Conservation (phyloP, 2,329 filamentous ascomycete genomes). For the Teratosphaeria nubilosa region DNA sequence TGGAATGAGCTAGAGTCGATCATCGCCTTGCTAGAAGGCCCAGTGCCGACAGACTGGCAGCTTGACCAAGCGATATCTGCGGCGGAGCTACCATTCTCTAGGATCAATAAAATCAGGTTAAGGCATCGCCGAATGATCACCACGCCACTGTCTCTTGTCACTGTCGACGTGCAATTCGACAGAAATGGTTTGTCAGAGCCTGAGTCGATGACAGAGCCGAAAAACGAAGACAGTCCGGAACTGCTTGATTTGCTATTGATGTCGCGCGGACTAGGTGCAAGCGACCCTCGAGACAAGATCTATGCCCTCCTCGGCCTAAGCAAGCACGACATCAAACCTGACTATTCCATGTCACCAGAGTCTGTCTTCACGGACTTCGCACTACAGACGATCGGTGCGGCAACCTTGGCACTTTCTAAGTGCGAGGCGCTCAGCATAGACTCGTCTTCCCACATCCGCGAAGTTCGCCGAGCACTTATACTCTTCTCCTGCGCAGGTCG, state of each 20-base stretch:
- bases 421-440: slow-evolving; percentile 3
- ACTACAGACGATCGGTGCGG: slow-evolving; percentile 15
- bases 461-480: slow-evolving; percentile 16
- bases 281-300: slow-evolving; percentile 21
- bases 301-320: slow-evolving; percentile 21
- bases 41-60: slow-evolving; percentile 14
- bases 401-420: slow-evolving; percentile 7
- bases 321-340: slow-evolving; percentile 16
- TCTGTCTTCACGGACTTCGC: slow-evolving; percentile 23
- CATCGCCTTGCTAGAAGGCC: slow-evolving; percentile 18
- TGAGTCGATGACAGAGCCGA: not conserved
- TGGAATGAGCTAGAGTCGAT: slow-evolving; percentile 21
- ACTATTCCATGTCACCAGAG: slow-evolving; percentile 17
- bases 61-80: slow-evolving; percentile 18
- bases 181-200: not conserved
- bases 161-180: not conserved
- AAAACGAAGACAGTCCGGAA: slow-evolving; percentile 11
- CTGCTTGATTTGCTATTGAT: slow-evolving; percentile 22
- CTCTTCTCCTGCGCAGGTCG: slow-evolving; percentile 20
- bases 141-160: not conserved
- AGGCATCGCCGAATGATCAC: slow-evolving; percentile 13
- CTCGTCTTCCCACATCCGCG: slow-evolving; percentile 5
- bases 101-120: slow-evolving; percentile 20
- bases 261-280: slow-evolving; percentile 19
- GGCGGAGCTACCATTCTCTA: slow-evolving; percentile 20